Evolutionary conservation across 1,284 basidiomycete species (phyloP), one percentile per base, ranked within the genome.

Genomic region (Irpex lacteus): DNA sequence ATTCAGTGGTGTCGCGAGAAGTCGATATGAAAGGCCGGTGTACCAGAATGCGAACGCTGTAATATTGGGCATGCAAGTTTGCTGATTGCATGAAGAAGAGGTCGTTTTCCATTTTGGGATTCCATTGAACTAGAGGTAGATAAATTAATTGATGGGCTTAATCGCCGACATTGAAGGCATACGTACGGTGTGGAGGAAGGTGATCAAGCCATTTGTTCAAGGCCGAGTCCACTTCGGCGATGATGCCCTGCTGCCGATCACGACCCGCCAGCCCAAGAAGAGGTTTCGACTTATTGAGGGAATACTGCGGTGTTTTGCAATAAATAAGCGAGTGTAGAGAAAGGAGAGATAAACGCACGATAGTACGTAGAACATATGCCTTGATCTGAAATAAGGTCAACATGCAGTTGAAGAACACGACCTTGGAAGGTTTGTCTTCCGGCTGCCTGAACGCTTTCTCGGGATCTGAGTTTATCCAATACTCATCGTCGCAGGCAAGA

Each of bases 1-100:
- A 67, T 0, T 73, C 72, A 2, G 75, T 74, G 0, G 75, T 73
- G 57, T 77, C 75, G 19, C 71, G 70, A 6, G 75, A 77, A 0
- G 78, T 78, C 0, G 83, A 83, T 60, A 86, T 85, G 73, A 86
- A 86, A 0, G 85, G 84, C 4, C 84, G 79, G 70, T 87, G 85
- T 37, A 86, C 79, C 52, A 84, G 73, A 65, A 86, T 85, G 59
- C 77, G 78, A 2, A 78, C 70, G 55, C 82, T 78, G 70, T 85
- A 85, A 70, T 85, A 85, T 13, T 78, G 75, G 32, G 78, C 73
- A 68, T 85, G 82, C 0, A 86, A 76, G 9, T 76, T 70, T 2
- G 82, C 82, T 5, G 82, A 82, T 70, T 85, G 84, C 57, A 79
- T 74, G 70, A 85, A 83, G 61, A 81, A 78, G 6, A 74, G 67